Conservation (phyloP, 1,284 basidiomycete genomes). For the Tilletia indica region DNA sequence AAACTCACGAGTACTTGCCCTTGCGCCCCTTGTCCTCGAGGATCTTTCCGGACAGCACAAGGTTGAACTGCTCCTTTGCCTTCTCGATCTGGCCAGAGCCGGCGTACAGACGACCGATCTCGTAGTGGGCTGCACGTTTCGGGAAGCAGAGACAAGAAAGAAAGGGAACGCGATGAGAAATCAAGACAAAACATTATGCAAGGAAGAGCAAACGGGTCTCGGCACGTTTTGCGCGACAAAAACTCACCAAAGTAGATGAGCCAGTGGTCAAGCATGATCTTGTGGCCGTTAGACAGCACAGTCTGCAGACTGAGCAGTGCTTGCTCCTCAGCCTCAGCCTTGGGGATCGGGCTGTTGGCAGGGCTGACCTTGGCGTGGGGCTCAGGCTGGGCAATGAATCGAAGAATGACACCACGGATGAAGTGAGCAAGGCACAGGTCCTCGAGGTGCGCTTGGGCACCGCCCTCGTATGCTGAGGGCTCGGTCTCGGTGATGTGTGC, state of each 20-base stretch:
- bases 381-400: slow-evolving; percentile 53
- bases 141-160: too few relatives aligned
- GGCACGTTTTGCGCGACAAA: too few relatives aligned
- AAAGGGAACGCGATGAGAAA: too few relatives aligned
- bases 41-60: slow-evolving; percentile 45
- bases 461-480: slow-evolving; percentile 32
- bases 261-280: slow-evolving; percentile 49
- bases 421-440: slow-evolving; percentile 53
- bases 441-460: slow-evolving; percentile 42
- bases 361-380: slow-evolving; percentile 40
- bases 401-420: slow-evolving; percentile 49
- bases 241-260: slow-evolving; percentile 47
- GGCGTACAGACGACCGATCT: slow-evolving; percentile 50
- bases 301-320: slow-evolving; percentile 42
- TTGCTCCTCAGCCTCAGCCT: slow-evolving; percentile 42
- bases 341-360: slow-evolving; percentile 37
- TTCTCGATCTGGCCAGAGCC: slow-evolving; percentile 26
- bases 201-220: too few relatives aligned
- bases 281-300: slow-evolving; percentile 41
- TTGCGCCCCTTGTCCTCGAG: slow-evolving; percentile 48
- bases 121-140: slow-evolving; percentile 40
- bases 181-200: too few relatives aligned
- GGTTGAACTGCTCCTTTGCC: slow-evolving; percentile 43
- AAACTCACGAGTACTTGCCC: slow-evolving; percentile 46
- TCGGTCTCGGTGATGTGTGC: slow-evolving; percentile 34